Conservation (phyloP, 129 eudicot species). For the Mikania micrantha region DNA sequence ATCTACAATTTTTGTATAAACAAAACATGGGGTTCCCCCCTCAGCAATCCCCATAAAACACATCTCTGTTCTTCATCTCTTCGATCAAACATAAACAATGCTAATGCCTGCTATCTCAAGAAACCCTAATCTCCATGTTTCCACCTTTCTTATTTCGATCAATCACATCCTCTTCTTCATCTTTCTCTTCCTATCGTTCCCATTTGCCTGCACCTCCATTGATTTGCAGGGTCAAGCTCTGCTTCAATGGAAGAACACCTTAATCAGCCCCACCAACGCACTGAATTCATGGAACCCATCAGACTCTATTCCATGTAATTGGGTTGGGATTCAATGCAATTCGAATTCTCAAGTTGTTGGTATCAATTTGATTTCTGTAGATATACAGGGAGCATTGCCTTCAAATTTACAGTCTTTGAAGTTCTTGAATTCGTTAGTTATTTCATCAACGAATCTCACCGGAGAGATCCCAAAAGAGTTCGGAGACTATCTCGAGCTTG, state of each 20-base stretch:
- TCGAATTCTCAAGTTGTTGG: constrained; percentile 33
- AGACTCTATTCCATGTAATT: constrained; percentile 57
- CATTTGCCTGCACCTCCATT: constrained; percentile 41
- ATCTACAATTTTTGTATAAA: constrained; percentile 58
- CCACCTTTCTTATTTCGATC: no score
- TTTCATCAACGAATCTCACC: constrained; percentile 72
- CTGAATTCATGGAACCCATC: constrained; percentile 65
- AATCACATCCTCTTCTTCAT: constrained; percentile 18
- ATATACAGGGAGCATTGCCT: constrained; percentile 75
- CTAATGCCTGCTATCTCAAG: constrained; percentile 58
- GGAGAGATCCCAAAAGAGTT: constrained; percentile 70
- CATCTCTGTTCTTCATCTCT: constrained; percentile 4
- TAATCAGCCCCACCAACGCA: constrained; percentile 39
- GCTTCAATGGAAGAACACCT: constrained; percentile 65
- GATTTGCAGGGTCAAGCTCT: constrained; percentile 84
- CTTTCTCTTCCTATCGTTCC: no score
- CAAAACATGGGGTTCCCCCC: constrained; percentile 90
- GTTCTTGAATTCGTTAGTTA: constrained; percentile 38
- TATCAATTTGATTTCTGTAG: constrained; percentile 43
- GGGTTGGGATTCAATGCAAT: constrained; percentile 82
- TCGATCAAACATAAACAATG: constrained; percentile 4
- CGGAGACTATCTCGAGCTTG: constrained; percentile 66
- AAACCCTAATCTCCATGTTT: constrained; percentile 24
- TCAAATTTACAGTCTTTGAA: constrained; percentile 54
- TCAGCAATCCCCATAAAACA: constrained; percentile 71